phyloP scores from a whole-genome alignment of 352 stramenopile genomes.

The Globisporangium paroecandrum region DNA sequence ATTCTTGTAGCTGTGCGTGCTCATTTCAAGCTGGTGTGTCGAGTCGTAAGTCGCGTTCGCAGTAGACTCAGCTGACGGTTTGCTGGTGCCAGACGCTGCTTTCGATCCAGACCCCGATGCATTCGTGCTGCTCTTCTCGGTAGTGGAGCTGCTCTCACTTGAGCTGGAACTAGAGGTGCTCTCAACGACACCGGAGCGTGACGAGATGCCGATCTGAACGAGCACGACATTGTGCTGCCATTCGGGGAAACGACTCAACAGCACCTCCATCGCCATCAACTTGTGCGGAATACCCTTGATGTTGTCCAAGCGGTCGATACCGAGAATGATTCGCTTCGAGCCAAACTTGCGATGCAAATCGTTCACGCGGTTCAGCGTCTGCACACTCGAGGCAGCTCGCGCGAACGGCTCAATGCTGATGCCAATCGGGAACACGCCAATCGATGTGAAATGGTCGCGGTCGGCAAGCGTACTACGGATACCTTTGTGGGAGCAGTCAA shows the following conservation, averaged over 20 bases:
- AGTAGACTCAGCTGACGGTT: constrained; percentile 5
- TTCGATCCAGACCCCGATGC: background rate
- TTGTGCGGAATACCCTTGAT: constrained; percentile 90
- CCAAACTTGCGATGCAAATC: constrained; percentile 77
- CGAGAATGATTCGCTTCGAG: constrained; percentile 78
- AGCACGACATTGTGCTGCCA: constrained; percentile 94
- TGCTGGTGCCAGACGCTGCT: background rate
- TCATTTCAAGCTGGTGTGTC: constrained; percentile 74
- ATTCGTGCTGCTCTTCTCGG: constrained; percentile 13
- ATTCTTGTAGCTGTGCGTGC: constrained; percentile 66
- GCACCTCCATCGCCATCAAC: constrained; percentile 81
- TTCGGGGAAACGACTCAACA: constrained; percentile 84
- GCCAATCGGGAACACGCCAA: constrained; percentile 85
- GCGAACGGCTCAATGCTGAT: constrained; percentile 85
- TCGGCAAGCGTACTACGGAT: constrained; percentile 64
- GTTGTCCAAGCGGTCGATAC: constrained; percentile 83
- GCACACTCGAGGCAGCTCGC: constrained; percentile 43
- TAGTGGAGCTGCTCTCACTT: constrained; percentile 7
- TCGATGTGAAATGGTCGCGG: constrained; percentile 84
- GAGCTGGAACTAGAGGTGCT: constrained; percentile 6
- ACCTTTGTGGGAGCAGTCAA: constrained; percentile 73
- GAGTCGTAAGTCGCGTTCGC: constrained; percentile 28
- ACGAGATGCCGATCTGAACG: constrained; percentile 96
- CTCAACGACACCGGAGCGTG: constrained; percentile 46
- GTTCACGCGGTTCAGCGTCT: constrained; percentile 62